These are phyloP conservation scores for Umbilicus rupestris DNA, from an alignment of 164 flowering plant species.

Conservation along the genomic window DNA sequence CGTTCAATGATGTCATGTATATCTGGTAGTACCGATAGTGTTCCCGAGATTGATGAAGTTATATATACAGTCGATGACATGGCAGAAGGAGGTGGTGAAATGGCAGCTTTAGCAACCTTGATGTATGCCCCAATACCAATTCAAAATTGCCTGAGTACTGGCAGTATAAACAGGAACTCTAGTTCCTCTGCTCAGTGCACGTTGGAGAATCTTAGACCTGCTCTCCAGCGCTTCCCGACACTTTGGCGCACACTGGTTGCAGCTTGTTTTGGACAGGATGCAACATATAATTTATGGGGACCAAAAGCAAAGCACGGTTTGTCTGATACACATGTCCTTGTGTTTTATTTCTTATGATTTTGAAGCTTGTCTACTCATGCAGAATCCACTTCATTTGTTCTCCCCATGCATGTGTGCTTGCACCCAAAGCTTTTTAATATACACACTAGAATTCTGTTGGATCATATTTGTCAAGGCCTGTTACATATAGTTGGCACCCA, in stretches of 20 bases:
- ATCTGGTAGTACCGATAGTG: slow-evolving; percentile 31
- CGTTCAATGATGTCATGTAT: slow-evolving; percentile 52
- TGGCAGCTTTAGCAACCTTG: slow-evolving; percentile 93
- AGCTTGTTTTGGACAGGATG: slow-evolving; percentile 75
- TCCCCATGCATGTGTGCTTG: not conserved
- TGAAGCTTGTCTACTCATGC: not conserved
- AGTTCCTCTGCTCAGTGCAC: slow-evolving; percentile 86
- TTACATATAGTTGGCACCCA: not conserved
- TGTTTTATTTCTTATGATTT: not conserved
- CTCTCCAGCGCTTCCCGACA: slow-evolving; percentile 73
- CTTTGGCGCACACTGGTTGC: slow-evolving; percentile 79
- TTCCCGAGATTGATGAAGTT: slow-evolving; percentile 55
- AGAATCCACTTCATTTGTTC: not conserved
- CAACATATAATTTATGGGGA: slow-evolving; percentile 27
- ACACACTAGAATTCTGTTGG: not conserved
- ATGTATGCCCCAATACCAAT: slow-evolving; percentile 83
- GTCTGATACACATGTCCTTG: not conserved
- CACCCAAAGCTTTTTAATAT: not conserved
- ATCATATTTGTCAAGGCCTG: not conserved
- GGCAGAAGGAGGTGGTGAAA: slow-evolving; percentile 94
- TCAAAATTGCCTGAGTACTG: slow-evolving; percentile 71
- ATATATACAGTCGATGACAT: slow-evolving; percentile 86
- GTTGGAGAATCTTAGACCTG: slow-evolving; percentile 78
- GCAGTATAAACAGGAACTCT: slow-evolving; percentile 66
- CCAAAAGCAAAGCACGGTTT: slow-evolving; percentile 46